phyloP scores from a whole-genome alignment of 2,329 filamentous ascomycete genomes.

The Madurella fahalii region DNA sequence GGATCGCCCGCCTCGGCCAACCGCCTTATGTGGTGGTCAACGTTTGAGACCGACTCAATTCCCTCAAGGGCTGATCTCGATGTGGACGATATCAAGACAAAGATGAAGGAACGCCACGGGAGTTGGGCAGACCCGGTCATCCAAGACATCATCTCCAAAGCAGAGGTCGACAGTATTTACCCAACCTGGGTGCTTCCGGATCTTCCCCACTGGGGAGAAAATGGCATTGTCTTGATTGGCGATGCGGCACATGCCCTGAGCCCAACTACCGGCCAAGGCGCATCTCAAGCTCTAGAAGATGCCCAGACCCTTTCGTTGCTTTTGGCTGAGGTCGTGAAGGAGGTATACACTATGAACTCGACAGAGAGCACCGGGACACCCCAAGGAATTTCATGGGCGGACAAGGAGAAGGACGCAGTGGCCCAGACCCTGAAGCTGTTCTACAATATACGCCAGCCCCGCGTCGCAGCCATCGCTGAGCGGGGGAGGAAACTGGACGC shows the following conservation, averaged over 20 bases:
- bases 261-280: slow-evolving; percentile 41
- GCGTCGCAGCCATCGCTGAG: slow-evolving; percentile 7
- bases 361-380: background rate
- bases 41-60: slow-evolving; percentile 9
- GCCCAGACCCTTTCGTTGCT: slow-evolving; percentile 11
- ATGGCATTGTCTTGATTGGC: slow-evolving; percentile 41
- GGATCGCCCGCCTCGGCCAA: slow-evolving; percentile 4
- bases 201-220: slow-evolving; percentile 13
- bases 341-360: background rate
- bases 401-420: slow-evolving; percentile 5
- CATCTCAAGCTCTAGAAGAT: slow-evolving; percentile 14
- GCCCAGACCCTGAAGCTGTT: slow-evolving; percentile 8
- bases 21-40: slow-evolving; percentile 14
- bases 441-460: slow-evolving; percentile 6
- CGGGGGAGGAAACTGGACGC: slow-evolving; percentile 10
- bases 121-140: slow-evolving; percentile 10
- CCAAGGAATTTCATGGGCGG: background rate
- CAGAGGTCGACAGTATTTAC: slow-evolving; percentile 14
- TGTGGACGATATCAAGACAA: slow-evolving; percentile 8
- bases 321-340: slow-evolving; percentile 7
- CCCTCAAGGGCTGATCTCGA: slow-evolving; percentile 4
- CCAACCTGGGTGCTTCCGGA: slow-evolving; percentile 13
- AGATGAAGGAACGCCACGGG: slow-evolving; percentile 9
- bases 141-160: slow-evolving; percentile 8
- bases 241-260: slow-evolving; percentile 51